Conservation (phyloP, 2,329 filamentous ascomycete genomes). For the Colletotrichum gloeosporioides region DNA sequence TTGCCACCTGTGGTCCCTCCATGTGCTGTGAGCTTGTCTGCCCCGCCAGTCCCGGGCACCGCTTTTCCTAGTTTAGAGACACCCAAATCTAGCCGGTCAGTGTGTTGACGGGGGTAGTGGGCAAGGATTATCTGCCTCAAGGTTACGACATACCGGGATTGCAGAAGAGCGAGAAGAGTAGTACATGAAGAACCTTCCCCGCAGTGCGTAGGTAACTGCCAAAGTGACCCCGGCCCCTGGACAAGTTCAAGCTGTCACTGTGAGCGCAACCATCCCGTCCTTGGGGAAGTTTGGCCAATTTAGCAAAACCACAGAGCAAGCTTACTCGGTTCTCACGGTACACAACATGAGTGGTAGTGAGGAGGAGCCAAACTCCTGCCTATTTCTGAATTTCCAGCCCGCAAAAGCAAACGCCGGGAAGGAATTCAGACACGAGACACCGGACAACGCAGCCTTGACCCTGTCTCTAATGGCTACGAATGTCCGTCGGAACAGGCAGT, state of each 20-base stretch:
- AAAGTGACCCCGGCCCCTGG: neutral
- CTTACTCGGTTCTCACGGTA: neutral
- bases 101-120: neutral
- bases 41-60: neutral
- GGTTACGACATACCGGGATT: neutral
- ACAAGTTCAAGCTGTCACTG: neutral
- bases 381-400: neutral
- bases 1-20: neutral
- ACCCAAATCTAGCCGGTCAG: neutral
- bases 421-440: too few species aligned
- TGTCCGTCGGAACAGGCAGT: neutral
- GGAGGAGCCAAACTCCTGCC: neutral
- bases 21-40: neutral
- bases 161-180: neutral
- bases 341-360: neutral
- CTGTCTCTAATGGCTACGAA: neutral
- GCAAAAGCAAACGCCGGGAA: too few species aligned
- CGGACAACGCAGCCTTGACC: too few species aligned
- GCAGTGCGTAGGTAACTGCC: neutral
- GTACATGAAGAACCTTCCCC: neutral
- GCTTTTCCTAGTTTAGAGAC: neutral
- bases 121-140: neutral
- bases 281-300: neutral
- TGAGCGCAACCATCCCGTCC: neutral
- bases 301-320: neutral